Conservation (phyloP, 1,284 basidiomycete genomes). For the Veloboletus limbatus region DNA sequence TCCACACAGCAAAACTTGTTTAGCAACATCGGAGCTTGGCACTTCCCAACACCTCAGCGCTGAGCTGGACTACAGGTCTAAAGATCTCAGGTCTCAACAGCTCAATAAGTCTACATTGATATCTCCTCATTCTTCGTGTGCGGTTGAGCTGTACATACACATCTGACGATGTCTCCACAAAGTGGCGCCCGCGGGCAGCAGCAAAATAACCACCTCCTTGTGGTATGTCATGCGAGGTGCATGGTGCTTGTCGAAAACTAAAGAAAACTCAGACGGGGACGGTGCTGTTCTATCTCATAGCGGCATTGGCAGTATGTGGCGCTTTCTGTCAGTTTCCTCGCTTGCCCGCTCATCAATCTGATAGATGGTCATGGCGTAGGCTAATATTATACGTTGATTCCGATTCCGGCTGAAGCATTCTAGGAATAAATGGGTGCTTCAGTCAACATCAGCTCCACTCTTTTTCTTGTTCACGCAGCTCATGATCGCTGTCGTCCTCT, state of each 20-base stretch:
- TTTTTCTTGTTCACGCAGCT: constrained; percentile 87
- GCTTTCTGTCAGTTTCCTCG: background rate
- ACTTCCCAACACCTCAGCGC: too few relatives aligned
- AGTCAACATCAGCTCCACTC: constrained; percentile 64
- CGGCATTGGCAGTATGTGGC: constrained; percentile 70
- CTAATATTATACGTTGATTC: constrained; percentile 3
- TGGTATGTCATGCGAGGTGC: constrained; percentile 21
- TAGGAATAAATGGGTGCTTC: constrained; percentile 82
- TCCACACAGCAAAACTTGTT: too few relatives aligned
- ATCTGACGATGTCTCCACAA: constrained; percentile 26
- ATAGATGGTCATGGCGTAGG: constrained; percentile 79
- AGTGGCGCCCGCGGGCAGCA: constrained; percentile 30
- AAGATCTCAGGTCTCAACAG: too few relatives aligned
- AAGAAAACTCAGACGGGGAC: constrained; percentile 51
- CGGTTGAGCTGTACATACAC: background rate
- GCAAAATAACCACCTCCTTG: constrained; percentile 31
- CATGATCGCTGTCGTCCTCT: constrained; percentile 73
- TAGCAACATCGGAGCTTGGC: too few relatives aligned
- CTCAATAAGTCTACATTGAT: background rate
- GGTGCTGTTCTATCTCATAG: constrained; percentile 77
- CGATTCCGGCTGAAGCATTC: constrained; percentile 13
- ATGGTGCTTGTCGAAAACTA: constrained; percentile 1
- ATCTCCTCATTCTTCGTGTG: background rate
- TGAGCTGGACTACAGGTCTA: too few relatives aligned
- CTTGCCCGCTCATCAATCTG: constrained; percentile 17